Evolutionary conservation across 2,329 filamentous ascomycete species (phyloP).

Genomic region (Fusarium albidum): DNA sequence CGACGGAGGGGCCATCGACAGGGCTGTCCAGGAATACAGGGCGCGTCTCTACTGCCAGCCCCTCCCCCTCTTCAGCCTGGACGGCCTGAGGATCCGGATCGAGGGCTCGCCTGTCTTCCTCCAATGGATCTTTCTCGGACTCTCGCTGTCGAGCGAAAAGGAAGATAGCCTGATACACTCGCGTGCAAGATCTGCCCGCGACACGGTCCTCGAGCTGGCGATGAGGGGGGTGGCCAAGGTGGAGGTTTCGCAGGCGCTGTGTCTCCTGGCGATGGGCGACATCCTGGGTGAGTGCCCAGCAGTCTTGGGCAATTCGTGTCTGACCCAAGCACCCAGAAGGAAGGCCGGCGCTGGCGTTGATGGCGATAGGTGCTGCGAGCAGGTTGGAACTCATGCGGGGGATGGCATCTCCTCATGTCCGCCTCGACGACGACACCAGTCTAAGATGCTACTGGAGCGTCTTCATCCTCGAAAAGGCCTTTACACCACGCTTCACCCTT

Average conservation of each 20-base stretch:
- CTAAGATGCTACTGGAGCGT: conserved; percentile 37
- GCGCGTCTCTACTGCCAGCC: conserved; percentile 34
- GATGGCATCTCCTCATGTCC: conserved; percentile 1
- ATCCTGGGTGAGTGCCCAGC: conserved; percentile 8
- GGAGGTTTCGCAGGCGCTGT: conserved; percentile 22
- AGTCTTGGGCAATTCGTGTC: background rate
- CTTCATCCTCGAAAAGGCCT: conserved; percentile 31
- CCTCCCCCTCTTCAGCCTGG: conserved; percentile 25
- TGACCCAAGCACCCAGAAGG: conserved; percentile 10
- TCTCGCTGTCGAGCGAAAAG: conserved; percentile 16
- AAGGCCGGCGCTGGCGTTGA: conserved; percentile 25
- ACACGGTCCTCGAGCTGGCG: conserved; percentile 17
- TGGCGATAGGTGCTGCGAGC: conserved; percentile 32
- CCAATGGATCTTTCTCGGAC: conserved; percentile 27
- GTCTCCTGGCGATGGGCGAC: conserved; percentile 13
- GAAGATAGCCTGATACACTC: conserved; percentile 23
- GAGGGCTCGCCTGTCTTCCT: conserved; percentile 21
- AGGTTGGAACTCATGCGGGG: conserved; percentile 28
- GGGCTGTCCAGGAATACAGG: conserved; percentile 25
- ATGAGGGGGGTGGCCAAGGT: conserved; percentile 26
- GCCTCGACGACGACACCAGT: conserved; percentile 12
- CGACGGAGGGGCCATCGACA: conserved; percentile 11
- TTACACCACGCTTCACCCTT: conserved; percentile 17
- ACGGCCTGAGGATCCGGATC: conserved; percentile 1
- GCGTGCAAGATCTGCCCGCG: conserved; percentile 12